phyloP scores from a whole-genome alignment of 2,329 filamentous ascomycete species.

The Pseudogymnoascus pannorum region DNA sequence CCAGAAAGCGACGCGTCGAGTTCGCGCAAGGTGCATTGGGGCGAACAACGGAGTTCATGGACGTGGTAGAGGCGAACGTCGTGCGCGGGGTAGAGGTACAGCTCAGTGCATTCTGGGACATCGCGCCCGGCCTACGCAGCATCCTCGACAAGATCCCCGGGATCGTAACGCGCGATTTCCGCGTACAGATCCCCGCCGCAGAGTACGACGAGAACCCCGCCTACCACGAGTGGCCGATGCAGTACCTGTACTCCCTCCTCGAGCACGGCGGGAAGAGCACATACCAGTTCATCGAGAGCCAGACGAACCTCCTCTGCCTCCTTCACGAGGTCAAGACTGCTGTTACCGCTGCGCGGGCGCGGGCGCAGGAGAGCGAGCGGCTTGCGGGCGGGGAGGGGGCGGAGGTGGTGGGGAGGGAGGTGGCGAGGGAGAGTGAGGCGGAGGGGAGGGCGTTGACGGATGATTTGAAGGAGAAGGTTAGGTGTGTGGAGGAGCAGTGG shows the following conservation, averaged over 20 bases:
- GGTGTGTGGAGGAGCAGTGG: conserved; percentile 88
- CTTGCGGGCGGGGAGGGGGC: conserved; percentile 31
- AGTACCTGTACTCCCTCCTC: conserved; percentile 82
- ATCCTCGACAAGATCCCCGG: conserved; percentile 73
- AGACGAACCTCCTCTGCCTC: conserved; percentile 83
- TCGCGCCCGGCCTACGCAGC: conserved; percentile 72
- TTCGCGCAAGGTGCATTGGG: conserved; percentile 66
- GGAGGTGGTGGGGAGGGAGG: conserved; percentile 33
- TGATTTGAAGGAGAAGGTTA: conserved; percentile 89
- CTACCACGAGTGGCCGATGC: conserved; percentile 73
- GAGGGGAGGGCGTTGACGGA: conserved; percentile 69
- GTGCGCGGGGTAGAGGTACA: conserved; percentile 84
- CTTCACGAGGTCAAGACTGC: conserved; percentile 84
- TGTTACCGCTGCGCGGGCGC: conserved; percentile 61
- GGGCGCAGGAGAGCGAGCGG: conserved; percentile 60
- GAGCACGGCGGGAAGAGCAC: conserved; percentile 85
- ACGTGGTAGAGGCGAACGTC: conserved; percentile 76
- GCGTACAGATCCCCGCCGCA: conserved; percentile 66
- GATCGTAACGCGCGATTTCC: conserved; percentile 41
- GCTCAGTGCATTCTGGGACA: conserved; percentile 94
- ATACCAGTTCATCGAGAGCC: conserved; percentile 94
- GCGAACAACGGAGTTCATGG: conserved; percentile 69
- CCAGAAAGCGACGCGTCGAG: conserved; percentile 59
- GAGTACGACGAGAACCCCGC: conserved; percentile 82
- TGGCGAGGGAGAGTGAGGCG: conserved; percentile 51